A percentile compares a stretch with the other conserved stretches of the same genome.
Conservation (phyloP, 805 yeast genomes). For the Nakazawaea sp. region DNA sequence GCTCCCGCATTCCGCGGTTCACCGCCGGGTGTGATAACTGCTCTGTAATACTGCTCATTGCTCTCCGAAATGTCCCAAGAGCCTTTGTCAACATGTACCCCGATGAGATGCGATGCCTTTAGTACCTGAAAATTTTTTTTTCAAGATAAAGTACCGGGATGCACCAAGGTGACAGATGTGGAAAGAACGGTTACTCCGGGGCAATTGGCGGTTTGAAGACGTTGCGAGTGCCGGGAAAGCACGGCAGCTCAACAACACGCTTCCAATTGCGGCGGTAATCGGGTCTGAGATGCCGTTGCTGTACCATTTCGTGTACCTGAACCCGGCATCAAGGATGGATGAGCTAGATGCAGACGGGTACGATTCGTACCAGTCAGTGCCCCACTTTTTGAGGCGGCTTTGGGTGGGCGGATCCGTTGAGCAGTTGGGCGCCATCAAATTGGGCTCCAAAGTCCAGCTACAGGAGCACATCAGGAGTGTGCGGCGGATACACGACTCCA, state of each 20-base stretch:
- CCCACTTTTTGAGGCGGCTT: constrained; percentile 51
- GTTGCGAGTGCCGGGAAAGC: not conserved
- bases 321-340: constrained; percentile 44
- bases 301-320: constrained; percentile 61
- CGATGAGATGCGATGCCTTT: too few species aligned
- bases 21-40: constrained; percentile 54
- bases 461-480: constrained; percentile 38
- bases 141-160: too few species aligned
- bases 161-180: too few species aligned
- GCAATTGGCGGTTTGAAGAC: constrained; percentile 4
- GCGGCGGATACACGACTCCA: constrained; percentile 16
- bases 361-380: constrained; percentile 71
- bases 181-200: not conserved
- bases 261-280: constrained; percentile 1
- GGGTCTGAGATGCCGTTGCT: constrained; percentile 33
- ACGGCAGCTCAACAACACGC: not conserved
- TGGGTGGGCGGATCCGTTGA: constrained; percentile 72
- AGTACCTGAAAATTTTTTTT: constrained; percentile 1
- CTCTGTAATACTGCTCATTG: constrained; percentile 4
- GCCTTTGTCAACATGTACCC: too few species aligned
- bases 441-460: constrained; percentile 37
- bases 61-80: too few species aligned
- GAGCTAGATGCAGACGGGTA: constrained; percentile 68
- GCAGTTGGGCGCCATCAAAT: constrained; percentile 25
- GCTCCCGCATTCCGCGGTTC: constrained; percentile 51